Percentiles rank a stretch among this genome's conserved stretches.
Conservation (phyloP, 345 rosid species). For the Carallia pectinifolia region DNA sequence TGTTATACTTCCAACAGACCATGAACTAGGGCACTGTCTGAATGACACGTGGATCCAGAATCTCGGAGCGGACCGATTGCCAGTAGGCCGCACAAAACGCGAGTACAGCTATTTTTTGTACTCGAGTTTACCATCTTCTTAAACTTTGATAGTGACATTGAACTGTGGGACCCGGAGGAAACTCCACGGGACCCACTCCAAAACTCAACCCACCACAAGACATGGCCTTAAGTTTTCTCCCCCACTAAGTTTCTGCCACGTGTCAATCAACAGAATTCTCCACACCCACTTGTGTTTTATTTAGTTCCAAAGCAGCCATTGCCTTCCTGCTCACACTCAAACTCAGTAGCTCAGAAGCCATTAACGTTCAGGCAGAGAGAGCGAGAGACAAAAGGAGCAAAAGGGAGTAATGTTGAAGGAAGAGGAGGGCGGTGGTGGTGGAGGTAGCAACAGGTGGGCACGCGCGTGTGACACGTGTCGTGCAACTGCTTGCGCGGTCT, state of each 20-base stretch:
- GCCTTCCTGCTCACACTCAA: constrained; percentile 8
- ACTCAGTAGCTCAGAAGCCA: neutral
- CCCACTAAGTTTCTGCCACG: constrained; percentile 52
- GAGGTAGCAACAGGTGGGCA: constrained; percentile 46
- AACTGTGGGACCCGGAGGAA: too few species aligned
- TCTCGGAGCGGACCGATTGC: neutral
- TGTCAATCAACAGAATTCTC: constrained; percentile 36
- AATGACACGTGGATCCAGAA: constrained; percentile 3
- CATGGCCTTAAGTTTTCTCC: constrained; percentile 45
- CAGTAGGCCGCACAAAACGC: neutral
- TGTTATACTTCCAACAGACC: neutral
- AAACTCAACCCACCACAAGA: constrained; percentile 52
- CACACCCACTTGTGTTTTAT: constrained; percentile 13
- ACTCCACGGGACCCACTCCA: constrained; percentile 21
- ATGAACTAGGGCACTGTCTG: neutral
- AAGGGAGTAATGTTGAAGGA: constrained; percentile 54
- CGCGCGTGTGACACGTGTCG: constrained; percentile 71
- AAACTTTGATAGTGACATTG: too few species aligned
- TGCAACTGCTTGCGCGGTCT: constrained; percentile 68
- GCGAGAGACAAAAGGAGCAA: neutral
- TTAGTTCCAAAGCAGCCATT: too few species aligned
- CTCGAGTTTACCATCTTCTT: too few species aligned
- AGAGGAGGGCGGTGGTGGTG: constrained; percentile 31
- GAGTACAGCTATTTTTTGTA: neutral
- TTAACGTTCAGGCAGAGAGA: neutral